Evolutionary conservation across 176 grass and related monocot species (phyloP), one percentile per base, ranked within the genome.

Genomic region (Avena atlantica): DNA sequence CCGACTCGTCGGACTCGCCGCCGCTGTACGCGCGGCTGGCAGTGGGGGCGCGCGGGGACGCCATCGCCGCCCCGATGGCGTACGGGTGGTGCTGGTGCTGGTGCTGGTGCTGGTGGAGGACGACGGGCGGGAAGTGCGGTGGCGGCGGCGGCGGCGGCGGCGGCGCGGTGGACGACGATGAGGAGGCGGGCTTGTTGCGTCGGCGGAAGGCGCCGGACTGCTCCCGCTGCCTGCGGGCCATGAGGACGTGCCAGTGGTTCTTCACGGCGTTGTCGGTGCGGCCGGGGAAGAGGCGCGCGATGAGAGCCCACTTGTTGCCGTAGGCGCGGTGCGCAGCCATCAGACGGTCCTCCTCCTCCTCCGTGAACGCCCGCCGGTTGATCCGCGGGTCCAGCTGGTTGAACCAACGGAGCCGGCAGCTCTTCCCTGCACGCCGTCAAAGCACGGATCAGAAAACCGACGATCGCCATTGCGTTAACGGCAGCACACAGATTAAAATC

Each of bases 201-300:
- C 37, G 37, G 37, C 37, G 37, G 37, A 42, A 42, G 37, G 37
- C 86, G 76, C 88, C 85, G 5, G 88, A 89, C n/a, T 97, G 90
- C 77, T 94, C 92, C 4, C 94, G 89, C 76, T 92, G 88, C 66
- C 45, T 83, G 80, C 94, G 93, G 51, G 94, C 94, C 90, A 89
- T 94, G 80, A 97, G 91, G 70, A 97, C 94, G 87, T 97, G 94
- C 92, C 92, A 97, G 92, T 97, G 95, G 86, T 97, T 97, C 90
- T 97, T 97, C 60, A 97, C 95, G 57, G 95, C 92, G 87, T 97
- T 97, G 85, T 97, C 95, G 79, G 95, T 97, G 74, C 95, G 89
- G 10, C 95, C 95, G 3, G 95, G 95, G 84, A 97, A 97, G 68
- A 97, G 80, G 23, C 95, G 88, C 1, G 95, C 90, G 65, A 97